These are phyloP conservation scores for Albifimbria verrucaria DNA, from an alignment of 2,329 filamentous ascomycete species.

Conservation along the genomic window DNA sequence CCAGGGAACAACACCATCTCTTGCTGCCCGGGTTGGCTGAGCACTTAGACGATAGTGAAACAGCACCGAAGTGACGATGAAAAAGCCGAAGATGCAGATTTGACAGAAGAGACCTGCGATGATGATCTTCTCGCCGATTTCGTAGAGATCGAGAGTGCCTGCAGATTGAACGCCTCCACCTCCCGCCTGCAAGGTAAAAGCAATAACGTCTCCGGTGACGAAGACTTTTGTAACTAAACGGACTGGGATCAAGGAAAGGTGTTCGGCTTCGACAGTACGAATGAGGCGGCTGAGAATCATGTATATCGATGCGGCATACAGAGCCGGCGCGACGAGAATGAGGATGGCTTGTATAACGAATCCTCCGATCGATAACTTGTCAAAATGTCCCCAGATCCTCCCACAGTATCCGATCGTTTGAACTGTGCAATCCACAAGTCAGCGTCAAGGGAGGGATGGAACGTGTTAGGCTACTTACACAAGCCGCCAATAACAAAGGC, in stretches of 20 bases:
- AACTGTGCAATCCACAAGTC: slow-evolving; percentile 26
- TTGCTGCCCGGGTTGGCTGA: slow-evolving; percentile 9
- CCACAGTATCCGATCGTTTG: slow-evolving; percentile 38
- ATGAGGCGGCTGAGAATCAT: slow-evolving; percentile 48
- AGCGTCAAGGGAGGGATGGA: neutral
- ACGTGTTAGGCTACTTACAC: slow-evolving; percentile 33
- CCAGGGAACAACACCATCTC: slow-evolving; percentile 18
- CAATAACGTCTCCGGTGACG: slow-evolving; percentile 50
- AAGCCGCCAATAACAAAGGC: slow-evolving; percentile 44
- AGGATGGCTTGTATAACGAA: slow-evolving; percentile 34
- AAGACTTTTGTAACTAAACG: slow-evolving; percentile 51
- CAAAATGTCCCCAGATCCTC: slow-evolving; percentile 5
- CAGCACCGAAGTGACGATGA: slow-evolving; percentile 40
- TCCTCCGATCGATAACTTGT: neutral
- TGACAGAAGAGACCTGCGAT: slow-evolving; percentile 55
- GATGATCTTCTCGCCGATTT: slow-evolving; percentile 47
- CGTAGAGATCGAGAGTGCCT: slow-evolving; percentile 12
- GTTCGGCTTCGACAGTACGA: slow-evolving; percentile 29
- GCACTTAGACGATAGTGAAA: slow-evolving; percentile 35
- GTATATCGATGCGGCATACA: slow-evolving; percentile 49
- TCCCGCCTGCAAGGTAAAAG: slow-evolving; percentile 46
- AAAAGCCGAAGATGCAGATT: slow-evolving; percentile 53
- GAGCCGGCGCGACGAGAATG: slow-evolving; percentile 42
- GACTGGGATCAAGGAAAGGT: slow-evolving; percentile 27
- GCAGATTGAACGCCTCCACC: slow-evolving; percentile 32